Base-by-base conservation (phyloP, 2,329 filamentous ascomycete species). In the Dothistroma septosporum region DNA sequence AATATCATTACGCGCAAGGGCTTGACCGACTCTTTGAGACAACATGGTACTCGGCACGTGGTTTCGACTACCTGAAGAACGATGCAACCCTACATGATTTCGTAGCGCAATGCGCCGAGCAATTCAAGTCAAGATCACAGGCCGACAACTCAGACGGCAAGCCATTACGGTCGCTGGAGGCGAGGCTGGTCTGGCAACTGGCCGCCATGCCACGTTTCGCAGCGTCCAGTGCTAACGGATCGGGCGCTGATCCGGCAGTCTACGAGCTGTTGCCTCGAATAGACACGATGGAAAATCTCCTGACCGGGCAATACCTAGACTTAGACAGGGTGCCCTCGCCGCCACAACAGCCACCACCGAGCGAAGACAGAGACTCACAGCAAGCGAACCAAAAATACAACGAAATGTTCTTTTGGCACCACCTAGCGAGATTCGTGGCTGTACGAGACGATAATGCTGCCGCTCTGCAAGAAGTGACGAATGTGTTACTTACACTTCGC, bases 331-430 rank as follows among this genome's bases (percentile, higher is more conserved):
- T 79, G 32, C 75, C 77, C 67, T 79, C 79, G 28, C 76, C 77
- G 62, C 78, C 79, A 62, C 62, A 74, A 72, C 61, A 71, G 73
- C 61, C 61, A 48, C 72, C 74, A n/a, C 57, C 60, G 49, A 60
- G 48, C n/a, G 35, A 52, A 47, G 54, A 63, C 53, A 57, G 70
- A 68, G 87, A 67, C 46, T 58, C 61, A 16, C 55, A 59, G 19
- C 37, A 57, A 62, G 53, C 64, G 47, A 60, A 64, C 52, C 56
- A 65, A 22, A 76, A 75, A 60, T 69, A 73, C 35, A 69, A 67
- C 33, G 87, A 92, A 66, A 79, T 90, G 57, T 85, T 90, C 62
- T 96, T 96, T 76, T 97, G 92, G 92, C 85, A 87, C 70, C 82
- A 84, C 28, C 80, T 96, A 16, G 91, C 86, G 55, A 84, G 88